Percentiles rank a stretch among this genome's conserved stretches.
Evolutionary conservation across 371 early-diverging fungal species (phyloP).

Genomic region (Mucor saturninus): DNA sequence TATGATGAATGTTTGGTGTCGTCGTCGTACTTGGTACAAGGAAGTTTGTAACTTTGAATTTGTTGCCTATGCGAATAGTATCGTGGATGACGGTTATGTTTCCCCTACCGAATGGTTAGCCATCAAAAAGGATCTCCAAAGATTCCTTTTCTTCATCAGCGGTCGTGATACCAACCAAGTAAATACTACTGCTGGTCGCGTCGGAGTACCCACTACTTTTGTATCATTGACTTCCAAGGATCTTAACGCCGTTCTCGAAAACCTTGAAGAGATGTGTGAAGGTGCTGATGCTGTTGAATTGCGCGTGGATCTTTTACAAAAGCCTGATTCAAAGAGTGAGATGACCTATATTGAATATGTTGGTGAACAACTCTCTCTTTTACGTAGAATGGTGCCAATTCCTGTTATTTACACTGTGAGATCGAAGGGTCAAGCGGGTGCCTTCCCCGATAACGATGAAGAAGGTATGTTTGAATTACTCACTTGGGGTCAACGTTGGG

Average conservation of each 20-base stretch:
- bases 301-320: constrained; percentile 85
- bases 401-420: constrained; percentile 96
- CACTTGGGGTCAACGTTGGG: constrained; percentile 77
- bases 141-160: constrained; percentile 70
- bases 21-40: constrained; percentile 79
- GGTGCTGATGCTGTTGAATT: constrained; percentile 93
- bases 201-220: constrained; percentile 74
- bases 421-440: constrained; percentile 86
- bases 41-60: constrained; percentile 86
- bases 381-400: constrained; percentile 69
- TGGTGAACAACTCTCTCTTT: constrained; percentile 76
- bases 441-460: constrained; percentile 73
- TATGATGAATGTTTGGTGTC: constrained; percentile 77
- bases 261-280: constrained; percentile 66
- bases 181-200: constrained; percentile 29
- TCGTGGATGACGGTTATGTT: constrained; percentile 47
- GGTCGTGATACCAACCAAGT: constrained; percentile 56
- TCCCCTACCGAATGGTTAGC: constrained; percentile 61
- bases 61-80: constrained; percentile 55
- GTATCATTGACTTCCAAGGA: constrained; percentile 87
- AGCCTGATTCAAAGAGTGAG: constrained; percentile 43
- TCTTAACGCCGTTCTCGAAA: constrained; percentile 54
- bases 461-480: constrained; percentile 71
- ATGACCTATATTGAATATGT: constrained; percentile 67
- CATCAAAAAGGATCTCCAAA: constrained; percentile 72